These are phyloP conservation scores for Pleurotus giganteus DNA, from an alignment of 768 basidiomycete genomes.

Conservation along the genomic window DNA sequence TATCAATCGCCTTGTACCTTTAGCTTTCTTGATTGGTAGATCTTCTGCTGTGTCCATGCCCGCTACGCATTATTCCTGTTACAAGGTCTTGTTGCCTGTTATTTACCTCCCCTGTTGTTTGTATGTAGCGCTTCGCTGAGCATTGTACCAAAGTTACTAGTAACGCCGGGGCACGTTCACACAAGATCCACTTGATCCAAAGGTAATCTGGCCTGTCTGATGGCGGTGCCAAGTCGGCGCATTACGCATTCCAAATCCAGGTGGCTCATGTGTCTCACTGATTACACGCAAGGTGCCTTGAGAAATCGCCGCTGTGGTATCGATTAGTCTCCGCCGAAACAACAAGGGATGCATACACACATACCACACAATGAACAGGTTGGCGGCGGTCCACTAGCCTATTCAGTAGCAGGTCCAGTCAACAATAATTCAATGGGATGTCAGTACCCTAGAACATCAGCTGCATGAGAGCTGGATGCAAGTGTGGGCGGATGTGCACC, in stretches of 20 bases:
- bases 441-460: no score
- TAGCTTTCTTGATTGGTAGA: neutral
- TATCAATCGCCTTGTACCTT: neutral
- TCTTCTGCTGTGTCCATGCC: neutral
- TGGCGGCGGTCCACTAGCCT: no score
- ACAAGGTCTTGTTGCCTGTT: neutral
- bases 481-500: no score
- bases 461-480: no score
- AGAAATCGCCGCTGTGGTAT: neutral
- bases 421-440: no score
- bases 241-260: neutral
- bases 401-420: no score
- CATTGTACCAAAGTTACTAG: neutral
- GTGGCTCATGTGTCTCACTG: neutral
- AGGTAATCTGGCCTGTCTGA: constrained; percentile 4
- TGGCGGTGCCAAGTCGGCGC: neutral
- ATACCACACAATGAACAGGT: no score
- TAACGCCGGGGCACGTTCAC: neutral
- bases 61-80: neutral
- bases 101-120: constrained; percentile 9
- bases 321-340: no score
- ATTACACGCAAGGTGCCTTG: neutral
- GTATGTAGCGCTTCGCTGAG: constrained; percentile 10
- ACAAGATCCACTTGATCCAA: neutral
- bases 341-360: no score